These are phyloP conservation scores for Fusarium sp. DNA, from an alignment of 2,329 filamentous ascomycete species.

Conservation along the genomic window DNA sequence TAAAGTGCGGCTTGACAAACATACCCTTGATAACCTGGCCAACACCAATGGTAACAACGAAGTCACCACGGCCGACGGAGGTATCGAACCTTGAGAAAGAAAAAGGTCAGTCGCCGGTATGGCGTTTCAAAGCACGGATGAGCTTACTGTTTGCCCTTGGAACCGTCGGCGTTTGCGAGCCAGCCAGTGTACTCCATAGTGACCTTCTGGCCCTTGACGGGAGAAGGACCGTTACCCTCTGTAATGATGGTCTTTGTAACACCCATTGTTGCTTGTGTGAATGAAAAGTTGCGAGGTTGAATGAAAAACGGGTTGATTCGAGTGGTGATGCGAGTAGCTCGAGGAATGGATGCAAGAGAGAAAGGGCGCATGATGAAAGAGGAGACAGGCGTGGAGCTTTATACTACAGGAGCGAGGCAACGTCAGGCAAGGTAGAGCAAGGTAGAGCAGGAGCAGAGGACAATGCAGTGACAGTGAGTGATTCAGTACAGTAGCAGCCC, in stretches of 20 bases:
- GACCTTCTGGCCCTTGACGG: constrained; percentile 76
- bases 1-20: constrained; percentile 22
- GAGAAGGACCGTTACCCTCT: constrained; percentile 71
- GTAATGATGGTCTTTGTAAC: constrained; percentile 75
- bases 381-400: constrained; percentile 37
- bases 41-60: constrained; percentile 81
- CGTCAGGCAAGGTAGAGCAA: background rate
- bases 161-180: constrained; percentile 77
- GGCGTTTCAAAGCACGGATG: background rate
- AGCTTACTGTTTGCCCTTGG: constrained; percentile 78
- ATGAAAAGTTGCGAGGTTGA: constrained; percentile 37
- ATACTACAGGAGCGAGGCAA: constrained; percentile 24
- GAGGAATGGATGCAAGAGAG: constrained; percentile 36
- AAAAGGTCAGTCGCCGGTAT: constrained; percentile 14
- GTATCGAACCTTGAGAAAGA: constrained; percentile 81
- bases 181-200: constrained; percentile 93
- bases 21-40: constrained; percentile 88
- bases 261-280: constrained; percentile 66
- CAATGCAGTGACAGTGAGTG: constrained; percentile 18
- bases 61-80: constrained; percentile 80
- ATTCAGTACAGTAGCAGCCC: constrained; percentile 13
- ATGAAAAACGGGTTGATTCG: constrained; percentile 35
- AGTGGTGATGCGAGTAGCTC: constrained; percentile 30
- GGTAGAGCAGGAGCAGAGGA: constrained; percentile 1
- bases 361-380: constrained; percentile 33